These are phyloP conservation scores for Nannizziopsis arthrosporioides DNA, from an alignment of 2,329 filamentous ascomycete genomes.

Conservation along the genomic window DNA sequence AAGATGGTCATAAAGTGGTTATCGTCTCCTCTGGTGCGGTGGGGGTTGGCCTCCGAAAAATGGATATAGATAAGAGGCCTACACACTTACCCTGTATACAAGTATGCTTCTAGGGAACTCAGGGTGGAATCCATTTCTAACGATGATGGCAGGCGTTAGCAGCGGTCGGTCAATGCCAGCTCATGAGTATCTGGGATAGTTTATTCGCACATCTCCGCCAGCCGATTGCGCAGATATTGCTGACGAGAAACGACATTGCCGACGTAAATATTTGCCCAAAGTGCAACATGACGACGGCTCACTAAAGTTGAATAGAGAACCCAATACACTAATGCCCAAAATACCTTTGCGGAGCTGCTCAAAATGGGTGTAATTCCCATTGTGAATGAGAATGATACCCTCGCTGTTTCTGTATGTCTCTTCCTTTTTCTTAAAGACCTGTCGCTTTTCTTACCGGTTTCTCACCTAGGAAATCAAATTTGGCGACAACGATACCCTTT, in stretches of 20 bases:
- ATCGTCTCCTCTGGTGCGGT: constrained; percentile 96
- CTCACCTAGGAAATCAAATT: constrained; percentile 78
- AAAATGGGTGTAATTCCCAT: constrained; percentile 96
- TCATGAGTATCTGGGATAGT: constrained; percentile 93
- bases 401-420: constrained; percentile 62
- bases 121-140: neutral
- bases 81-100: constrained; percentile 86
- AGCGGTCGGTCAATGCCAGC: constrained; percentile 86
- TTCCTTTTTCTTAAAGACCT: neutral
- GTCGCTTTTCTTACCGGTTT: constrained; percentile 1
- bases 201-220: constrained; percentile 79
- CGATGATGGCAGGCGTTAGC: constrained; percentile 57
- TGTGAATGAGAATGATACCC: constrained; percentile 96
- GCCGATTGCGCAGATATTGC: constrained; percentile 84
- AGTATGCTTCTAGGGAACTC: constrained; percentile 33
- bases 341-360: constrained; percentile 79
- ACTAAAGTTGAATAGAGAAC: constrained; percentile 47
- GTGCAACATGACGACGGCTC: neutral
- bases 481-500: constrained; percentile 94
- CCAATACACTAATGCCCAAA: constrained; percentile 92
- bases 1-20: constrained; percentile 87
- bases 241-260: constrained; percentile 92
- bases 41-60: constrained; percentile 78
- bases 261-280: constrained; percentile 48
- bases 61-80: constrained; percentile 76